Evolutionary conservation across 768 basidiomycete genomes (phyloP).

Genomic region (Kwoniella shandongensis): DNA sequence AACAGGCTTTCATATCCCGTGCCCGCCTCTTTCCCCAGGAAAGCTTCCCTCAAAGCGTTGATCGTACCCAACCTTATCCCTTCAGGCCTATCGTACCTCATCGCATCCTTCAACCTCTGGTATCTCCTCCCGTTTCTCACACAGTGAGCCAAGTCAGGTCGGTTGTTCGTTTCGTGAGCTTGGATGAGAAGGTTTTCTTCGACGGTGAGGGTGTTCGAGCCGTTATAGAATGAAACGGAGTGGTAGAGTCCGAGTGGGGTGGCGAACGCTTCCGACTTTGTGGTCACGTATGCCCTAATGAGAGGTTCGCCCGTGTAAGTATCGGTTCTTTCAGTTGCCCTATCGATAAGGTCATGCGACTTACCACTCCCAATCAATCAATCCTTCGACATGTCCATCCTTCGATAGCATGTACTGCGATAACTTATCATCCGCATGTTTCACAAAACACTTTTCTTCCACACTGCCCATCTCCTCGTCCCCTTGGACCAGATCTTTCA

Average conservation of each 20-base stretch:
- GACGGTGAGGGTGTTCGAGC: slow-evolving; percentile 3
- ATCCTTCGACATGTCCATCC: slow-evolving; percentile 29
- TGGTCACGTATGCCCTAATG: slow-evolving; percentile 16
- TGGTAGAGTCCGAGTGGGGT: slow-evolving; percentile 1
- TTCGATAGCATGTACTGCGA: too few species aligned
- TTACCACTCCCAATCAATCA: slow-evolving; percentile 52
- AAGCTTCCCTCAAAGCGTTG: too few species aligned
- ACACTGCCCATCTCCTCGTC: neutral
- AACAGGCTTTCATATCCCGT: too few species aligned
- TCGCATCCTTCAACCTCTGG: slow-evolving; percentile 1
- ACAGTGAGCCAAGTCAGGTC: slow-evolving; percentile 22
- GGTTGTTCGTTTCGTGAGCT: slow-evolving; percentile 1
- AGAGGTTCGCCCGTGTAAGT: neutral
- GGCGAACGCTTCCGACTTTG: slow-evolving; percentile 23
- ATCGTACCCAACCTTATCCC: too few species aligned
- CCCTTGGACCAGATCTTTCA: slow-evolving; percentile 1
- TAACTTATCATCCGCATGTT: too few species aligned
- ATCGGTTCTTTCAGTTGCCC: neutral
- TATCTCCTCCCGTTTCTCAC: slow-evolving; percentile 18
- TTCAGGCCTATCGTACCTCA: too few species aligned
- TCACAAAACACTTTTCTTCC: neutral
- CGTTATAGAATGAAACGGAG: neutral
- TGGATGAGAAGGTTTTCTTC: slow-evolving; percentile 9
- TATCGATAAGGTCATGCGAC: too few species aligned
- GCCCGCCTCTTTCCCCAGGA: too few species aligned